Base-by-base conservation (phyloP, 179 eudicot genomes). In the Heliamphora pulchella region DNA sequence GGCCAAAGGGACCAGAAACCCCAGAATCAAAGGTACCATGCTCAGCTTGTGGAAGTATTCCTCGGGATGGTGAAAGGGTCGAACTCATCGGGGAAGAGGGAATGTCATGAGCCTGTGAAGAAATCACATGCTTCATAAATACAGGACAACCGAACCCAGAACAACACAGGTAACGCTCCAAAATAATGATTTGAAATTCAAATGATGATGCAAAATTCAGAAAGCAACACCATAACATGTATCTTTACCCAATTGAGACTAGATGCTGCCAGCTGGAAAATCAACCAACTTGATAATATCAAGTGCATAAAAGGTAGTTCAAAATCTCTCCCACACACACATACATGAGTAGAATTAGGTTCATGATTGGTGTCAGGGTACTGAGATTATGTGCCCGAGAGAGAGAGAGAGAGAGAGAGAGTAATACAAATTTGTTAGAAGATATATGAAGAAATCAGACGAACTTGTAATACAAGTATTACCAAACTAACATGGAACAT, bases 1-100 rank as follows among this genome's bases (percentile, higher is more conserved):
- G 82, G 81, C 78, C 79, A 81, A 85, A 87, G 62, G 89, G 82
- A 77, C 74, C 75, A 72, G 90, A 72, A 43, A 72, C 81, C 74
- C 83, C 90, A 69, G 85, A 83, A 14, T 87, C 90, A 82, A 78
- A 82, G 31, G 86, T 74, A 51, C 85, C 92, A 79, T 89, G 84
- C 41, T 85, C 84, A n/a, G 85, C 80, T 43, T 87, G 80, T 17
- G 84, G 82, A 78, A 87, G 80, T 71, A 83, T 74, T 66, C 88
- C 97, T 81, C 80, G 82, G 79, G 93, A 85, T 18, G 91, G 64
- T 63, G 95, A 91, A 80, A 89, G 83, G 71, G 84, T 83, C 43
- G 89, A 90, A 85, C 82, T 91, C 92, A 89, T 90, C 79, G 85
- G 84, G 68, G 83, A 79, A 79, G 80, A 77, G 50, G 68, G 58